Conservation (phyloP, 2,329 filamentous ascomycete species). For the Trichoderma oligosporum region DNA sequence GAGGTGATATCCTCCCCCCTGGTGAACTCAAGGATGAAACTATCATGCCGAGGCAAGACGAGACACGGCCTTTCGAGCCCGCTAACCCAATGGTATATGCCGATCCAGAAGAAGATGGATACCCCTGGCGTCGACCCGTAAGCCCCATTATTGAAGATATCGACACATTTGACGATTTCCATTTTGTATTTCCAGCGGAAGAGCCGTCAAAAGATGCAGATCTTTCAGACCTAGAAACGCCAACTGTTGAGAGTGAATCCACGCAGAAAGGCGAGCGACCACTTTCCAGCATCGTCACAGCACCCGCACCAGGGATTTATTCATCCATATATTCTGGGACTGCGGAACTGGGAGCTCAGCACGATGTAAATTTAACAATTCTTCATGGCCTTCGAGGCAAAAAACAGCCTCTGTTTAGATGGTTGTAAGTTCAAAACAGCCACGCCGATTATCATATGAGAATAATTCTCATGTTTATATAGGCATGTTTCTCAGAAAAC, state of each 20-base stretch:
- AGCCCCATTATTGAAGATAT: slow-evolving; percentile 26
- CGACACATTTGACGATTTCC: slow-evolving; percentile 31
- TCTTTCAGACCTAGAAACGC: slow-evolving; percentile 30
- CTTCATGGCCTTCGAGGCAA: slow-evolving; percentile 33
- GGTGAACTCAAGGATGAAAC: neutral
- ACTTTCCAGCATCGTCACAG: slow-evolving; percentile 19
- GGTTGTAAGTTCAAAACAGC: slow-evolving; percentile 33
- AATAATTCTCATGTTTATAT: neutral
- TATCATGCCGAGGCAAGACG: neutral
- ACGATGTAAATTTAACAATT: slow-evolving; percentile 35
- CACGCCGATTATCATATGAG: neutral
- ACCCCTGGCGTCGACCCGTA: neutral
- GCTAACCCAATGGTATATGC: neutral
- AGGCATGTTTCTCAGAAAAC: slow-evolving; percentile 39
- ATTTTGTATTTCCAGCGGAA: slow-evolving; percentile 24
- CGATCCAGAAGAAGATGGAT: neutral
- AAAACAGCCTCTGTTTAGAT: slow-evolving; percentile 38
- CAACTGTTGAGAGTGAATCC: slow-evolving; percentile 27
- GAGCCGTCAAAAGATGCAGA: slow-evolving; percentile 29
- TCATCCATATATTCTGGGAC: slow-evolving; percentile 39
- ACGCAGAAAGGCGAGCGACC: slow-evolving; percentile 21
- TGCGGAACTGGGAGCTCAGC: slow-evolving; percentile 35
- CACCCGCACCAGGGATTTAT: slow-evolving; percentile 29
- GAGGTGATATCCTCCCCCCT: neutral
- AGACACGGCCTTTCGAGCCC: neutral